Evolutionary conservation across 345 rosid genomes (phyloP).

Genomic region (Sapria himalayana): DNA sequence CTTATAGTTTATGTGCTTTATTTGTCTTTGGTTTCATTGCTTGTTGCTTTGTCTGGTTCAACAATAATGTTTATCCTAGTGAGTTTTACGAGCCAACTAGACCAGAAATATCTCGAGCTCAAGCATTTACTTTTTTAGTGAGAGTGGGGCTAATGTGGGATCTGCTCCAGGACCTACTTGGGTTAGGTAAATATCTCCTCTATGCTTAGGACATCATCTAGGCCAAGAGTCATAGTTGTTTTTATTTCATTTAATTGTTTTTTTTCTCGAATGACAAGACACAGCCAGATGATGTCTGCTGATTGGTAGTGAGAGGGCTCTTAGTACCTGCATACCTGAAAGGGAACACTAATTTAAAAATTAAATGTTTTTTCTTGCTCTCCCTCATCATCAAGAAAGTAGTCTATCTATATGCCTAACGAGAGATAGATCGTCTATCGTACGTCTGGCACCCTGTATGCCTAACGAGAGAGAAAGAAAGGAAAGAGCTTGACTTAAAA

Average conservation of each 20-base stretch:
- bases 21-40: background rate
- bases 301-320: conserved; percentile 6
- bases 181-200: too few relatives aligned
- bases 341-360: conserved; percentile 2
- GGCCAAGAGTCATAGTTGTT: conserved; percentile 10
- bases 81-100: background rate
- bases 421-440: too few relatives aligned
- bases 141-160: too few relatives aligned
- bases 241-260: background rate
- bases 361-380: background rate
- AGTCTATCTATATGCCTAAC: conserved; percentile 5
- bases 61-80: background rate
- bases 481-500: too few relatives aligned
- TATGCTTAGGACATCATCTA: conserved; percentile 6
- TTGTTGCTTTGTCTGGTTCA: conserved; percentile 1
- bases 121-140: too few relatives aligned
- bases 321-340: conserved; percentile 3
- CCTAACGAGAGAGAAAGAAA: too few relatives aligned
- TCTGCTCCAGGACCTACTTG: too few relatives aligned
- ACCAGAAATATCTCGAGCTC: too few relatives aligned
- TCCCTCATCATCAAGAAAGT: conserved; percentile 1
- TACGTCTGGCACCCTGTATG: too few relatives aligned
- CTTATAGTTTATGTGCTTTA: conserved; percentile 2
- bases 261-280: conserved; percentile 7
- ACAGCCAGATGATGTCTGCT: conserved; percentile 6